A percentile compares a stretch with the other conserved stretches of the same genome.
Conservation (phyloP, 257 asterid species). For the Solanum chiquidenum region DNA sequence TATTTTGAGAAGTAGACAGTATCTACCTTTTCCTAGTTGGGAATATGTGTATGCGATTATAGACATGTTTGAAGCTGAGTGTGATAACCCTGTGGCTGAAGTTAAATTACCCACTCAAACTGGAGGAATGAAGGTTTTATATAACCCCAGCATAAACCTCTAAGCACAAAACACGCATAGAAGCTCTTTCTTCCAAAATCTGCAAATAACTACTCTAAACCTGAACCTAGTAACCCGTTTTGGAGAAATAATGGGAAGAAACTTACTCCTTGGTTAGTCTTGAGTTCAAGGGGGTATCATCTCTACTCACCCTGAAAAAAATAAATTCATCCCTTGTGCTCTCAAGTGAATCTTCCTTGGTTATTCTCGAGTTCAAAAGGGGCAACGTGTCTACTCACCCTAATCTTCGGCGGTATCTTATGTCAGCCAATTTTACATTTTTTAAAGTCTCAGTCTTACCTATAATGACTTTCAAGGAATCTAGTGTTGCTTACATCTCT, state of each 20-base stretch:
- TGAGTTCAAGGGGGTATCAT: not conserved
- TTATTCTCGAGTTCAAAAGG: not conserved
- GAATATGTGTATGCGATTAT: not conserved
- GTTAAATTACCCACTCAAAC: not conserved
- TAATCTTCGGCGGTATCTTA: not conserved
- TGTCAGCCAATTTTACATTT: not conserved
- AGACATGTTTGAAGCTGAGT: not conserved
- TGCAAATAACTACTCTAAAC: not conserved
- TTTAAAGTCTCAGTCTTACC: not conserved
- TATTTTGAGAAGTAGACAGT: not conserved
- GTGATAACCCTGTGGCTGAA: not conserved
- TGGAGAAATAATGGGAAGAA: not conserved
- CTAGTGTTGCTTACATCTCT: not conserved
- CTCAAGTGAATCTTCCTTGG: not conserved
- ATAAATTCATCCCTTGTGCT: not conserved
- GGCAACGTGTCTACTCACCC: not conserved
- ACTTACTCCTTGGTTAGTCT: not conserved
- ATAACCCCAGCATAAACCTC: not conserved
- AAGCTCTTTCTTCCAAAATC: not conserved
- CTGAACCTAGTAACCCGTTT: not conserved
- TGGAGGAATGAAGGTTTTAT: not conserved
- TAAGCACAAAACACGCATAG: not conserved
- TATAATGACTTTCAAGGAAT: not conserved
- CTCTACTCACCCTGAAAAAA: not conserved
- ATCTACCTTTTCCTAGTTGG: not conserved